Base-by-base conservation (phyloP, 2,329 filamentous ascomycete genomes). In the Teratosphaeria gauchensis region DNA sequence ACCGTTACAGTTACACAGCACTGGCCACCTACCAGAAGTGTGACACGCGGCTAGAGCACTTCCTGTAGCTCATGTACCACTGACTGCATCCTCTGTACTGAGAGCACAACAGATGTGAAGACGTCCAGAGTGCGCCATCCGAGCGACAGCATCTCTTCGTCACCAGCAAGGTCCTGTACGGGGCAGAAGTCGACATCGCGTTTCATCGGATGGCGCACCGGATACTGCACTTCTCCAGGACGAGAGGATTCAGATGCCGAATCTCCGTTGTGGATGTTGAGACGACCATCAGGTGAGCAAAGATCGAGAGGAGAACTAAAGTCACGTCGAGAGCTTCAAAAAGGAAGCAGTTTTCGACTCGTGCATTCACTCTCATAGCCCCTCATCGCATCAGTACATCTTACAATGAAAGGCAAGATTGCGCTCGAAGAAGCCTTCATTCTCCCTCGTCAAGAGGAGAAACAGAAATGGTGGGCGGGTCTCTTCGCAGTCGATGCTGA, bases 371-470 rank as follows among this genome's bases (percentile, higher is more conserved):
- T 21, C 16, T 48, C 42, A 21, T 19, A 19, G 42, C 14, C 42
- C 14, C 42, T 21, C 16, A 9, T 48, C 9, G 42, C 19, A n/a
- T 19, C 9, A 48, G 1, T 19, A 9, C 9, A 21, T 48, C 42
- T 24, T 6, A 48, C 16, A 19, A 57, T 57, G 56, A 53, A 53
- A 30, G 83, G 84, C 60, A 86, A 86, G 62, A 77, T 86, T 59
- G 80, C 80, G 12, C 75, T 86, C 24, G 83, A 86, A 69, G 83
- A 86, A 72, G 82, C 82, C 14, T 85, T 84, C 62, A 80, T 79
- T 61, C 75, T 85, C 6, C 82, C 84, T 52, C 78, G 82, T 35
- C 77, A 84, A 61, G 75, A 79, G 53, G 81, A 85, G 62, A 80
- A 80, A 69, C 83, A 81, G 4, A 74, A 75, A 64, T 84, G 82